Evolutionary conservation across 1,284 basidiomycete genomes (phyloP).

Genomic region (Rhodofomes roseus): DNA sequence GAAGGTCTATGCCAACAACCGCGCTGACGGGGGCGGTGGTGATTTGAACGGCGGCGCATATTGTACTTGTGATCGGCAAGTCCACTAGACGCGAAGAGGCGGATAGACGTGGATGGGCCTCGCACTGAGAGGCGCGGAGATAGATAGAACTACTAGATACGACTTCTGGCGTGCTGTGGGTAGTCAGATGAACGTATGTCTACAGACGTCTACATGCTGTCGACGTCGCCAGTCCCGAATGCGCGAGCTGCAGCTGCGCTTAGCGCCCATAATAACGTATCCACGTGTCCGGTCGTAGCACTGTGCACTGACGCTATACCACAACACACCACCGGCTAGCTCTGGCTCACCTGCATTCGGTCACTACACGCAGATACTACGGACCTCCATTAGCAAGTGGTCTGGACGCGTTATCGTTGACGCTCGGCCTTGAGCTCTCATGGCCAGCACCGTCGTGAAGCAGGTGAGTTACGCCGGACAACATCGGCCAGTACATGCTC

Average conservation of each 20-base stretch:
- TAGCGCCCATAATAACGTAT: not conserved
- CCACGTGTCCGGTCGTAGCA: not conserved
- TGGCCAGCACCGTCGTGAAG: conserved; percentile 54
- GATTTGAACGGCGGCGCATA: not conserved
- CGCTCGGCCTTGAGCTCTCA: conserved; percentile 20
- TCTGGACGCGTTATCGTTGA: not conserved
- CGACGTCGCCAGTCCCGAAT: too few relatives aligned
- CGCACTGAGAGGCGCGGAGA: not conserved
- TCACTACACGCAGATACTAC: not conserved
- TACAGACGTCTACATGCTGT: not conserved
- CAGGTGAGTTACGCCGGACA: conserved; percentile 39
- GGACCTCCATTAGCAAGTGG: not conserved
- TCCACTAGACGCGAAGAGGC: not conserved
- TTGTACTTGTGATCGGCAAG: not conserved
- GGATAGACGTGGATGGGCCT: not conserved
- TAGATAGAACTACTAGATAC: not conserved
- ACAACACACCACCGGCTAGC: not conserved
- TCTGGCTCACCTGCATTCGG: not conserved
- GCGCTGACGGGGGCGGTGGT: not conserved
- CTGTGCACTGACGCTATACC: not conserved
- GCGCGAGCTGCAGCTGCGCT: too few relatives aligned
- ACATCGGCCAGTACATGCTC: conserved; percentile 5
- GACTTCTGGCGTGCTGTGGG: not conserved
- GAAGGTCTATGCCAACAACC: not conserved
- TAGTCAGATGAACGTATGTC: not conserved